Percentiles rank a stretch among this genome's conserved stretches.
Conservation (phyloP, 169 alveolate genomes). For the Cryptosporidium viatorum region DNA sequence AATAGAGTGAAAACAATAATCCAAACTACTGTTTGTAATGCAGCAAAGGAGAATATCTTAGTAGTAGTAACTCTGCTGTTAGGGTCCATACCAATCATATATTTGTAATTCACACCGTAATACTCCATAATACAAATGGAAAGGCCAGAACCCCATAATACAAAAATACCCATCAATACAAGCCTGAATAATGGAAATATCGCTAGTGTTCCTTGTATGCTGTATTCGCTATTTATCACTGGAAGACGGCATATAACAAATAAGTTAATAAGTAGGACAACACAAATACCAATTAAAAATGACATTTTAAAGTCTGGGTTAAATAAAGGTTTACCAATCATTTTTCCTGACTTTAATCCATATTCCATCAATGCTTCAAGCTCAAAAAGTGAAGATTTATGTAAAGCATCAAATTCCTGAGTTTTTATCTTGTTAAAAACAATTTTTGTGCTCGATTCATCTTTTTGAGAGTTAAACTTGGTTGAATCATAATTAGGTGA, state of each 20-base stretch:
- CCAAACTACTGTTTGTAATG: slow-evolving; percentile 80
- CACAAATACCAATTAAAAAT: slow-evolving; percentile 77
- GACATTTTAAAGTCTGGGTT: slow-evolving; percentile 74
- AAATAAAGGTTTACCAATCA: slow-evolving; percentile 72
- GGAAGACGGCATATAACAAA: slow-evolving; percentile 75
- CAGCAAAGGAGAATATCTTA: slow-evolving; percentile 81
- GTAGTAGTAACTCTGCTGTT: slow-evolving; percentile 78
- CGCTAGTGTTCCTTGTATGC: slow-evolving; percentile 74
- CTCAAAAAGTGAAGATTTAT: slow-evolving; percentile 68
- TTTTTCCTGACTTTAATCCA: slow-evolving; percentile 61
- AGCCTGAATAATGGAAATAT: slow-evolving; percentile 79
- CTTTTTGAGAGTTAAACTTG: background rate
- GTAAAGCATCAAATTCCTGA: background rate
- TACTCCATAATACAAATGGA: slow-evolving; percentile 82
- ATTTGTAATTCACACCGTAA: slow-evolving; percentile 85
- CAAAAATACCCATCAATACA: slow-evolving; percentile 77
- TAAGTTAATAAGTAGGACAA: slow-evolving; percentile 64
- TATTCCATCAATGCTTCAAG: slow-evolving; percentile 78
- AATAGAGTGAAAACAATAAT: slow-evolving; percentile 77
- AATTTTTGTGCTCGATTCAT: slow-evolving; percentile 11
- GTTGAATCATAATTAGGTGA: background rate
- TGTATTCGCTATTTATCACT: slow-evolving; percentile 40
- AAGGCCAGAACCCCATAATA: slow-evolving; percentile 83
- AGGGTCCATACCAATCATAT: slow-evolving; percentile 82
- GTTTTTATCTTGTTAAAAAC: slow-evolving; percentile 4